Evolutionary conservation across 1,139 yeast species (phyloP).

Genomic region (Geotrichum reessii): DNA sequence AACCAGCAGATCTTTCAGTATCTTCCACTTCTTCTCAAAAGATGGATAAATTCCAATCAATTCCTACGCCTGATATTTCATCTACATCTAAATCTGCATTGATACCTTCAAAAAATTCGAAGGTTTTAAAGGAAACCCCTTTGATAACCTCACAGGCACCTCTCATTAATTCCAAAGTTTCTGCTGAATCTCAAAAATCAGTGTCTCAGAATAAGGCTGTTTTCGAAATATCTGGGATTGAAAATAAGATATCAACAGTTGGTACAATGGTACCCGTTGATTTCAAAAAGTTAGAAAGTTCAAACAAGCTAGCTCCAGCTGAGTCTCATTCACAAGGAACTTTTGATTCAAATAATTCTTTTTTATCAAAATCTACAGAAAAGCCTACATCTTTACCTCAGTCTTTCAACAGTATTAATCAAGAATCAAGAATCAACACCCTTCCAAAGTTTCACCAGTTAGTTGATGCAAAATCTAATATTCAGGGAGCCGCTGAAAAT

Average conservation of each 20-base stretch:
- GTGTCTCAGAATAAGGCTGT: background rate
- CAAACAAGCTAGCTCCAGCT: background rate
- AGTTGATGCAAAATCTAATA: background rate
- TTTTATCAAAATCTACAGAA: background rate
- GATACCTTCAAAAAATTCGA: too few relatives aligned
- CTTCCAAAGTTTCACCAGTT: background rate
- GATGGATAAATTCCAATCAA: background rate
- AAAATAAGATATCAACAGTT: background rate
- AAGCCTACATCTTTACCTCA: background rate
- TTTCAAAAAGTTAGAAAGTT: background rate
- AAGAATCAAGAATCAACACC: background rate
- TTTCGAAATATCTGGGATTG: background rate
- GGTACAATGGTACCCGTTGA: background rate
- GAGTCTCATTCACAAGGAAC: background rate
- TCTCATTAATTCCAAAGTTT: background rate
- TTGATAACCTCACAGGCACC: background rate
- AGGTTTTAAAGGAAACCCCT: too few relatives aligned
- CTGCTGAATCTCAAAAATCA: background rate
- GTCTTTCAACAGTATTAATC: background rate
- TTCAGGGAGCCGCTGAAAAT: background rate
- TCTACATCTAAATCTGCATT: background rate
- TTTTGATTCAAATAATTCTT: background rate
- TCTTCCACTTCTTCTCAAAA: background rate
- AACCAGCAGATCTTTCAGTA: background rate
- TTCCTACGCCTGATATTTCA: background rate